phyloP scores from a whole-genome alignment of 2,329 filamentous ascomycete species.

The Exserohilum rostratum region DNA sequence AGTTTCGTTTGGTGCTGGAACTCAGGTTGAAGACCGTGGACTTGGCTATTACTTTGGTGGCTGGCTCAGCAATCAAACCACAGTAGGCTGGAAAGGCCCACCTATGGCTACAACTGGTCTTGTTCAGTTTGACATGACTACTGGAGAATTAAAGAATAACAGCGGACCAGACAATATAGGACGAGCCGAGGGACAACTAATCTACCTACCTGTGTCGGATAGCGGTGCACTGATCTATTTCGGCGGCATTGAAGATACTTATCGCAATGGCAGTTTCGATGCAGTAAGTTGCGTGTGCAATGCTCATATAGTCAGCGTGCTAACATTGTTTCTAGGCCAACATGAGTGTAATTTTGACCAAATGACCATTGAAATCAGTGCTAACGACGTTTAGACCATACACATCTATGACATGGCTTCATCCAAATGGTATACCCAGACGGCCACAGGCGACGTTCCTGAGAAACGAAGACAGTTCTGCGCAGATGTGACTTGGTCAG shows the following conservation, averaged over 20 bases:
- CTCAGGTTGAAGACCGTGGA: conserved; percentile 60
- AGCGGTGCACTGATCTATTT: conserved; percentile 66
- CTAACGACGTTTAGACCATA: conserved; percentile 50
- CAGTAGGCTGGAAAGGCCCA: conserved; percentile 58
- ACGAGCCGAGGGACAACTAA: conserved; percentile 65
- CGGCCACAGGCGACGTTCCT: conserved; percentile 61
- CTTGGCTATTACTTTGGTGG: conserved; percentile 68
- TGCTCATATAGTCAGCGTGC: conserved; percentile 1
- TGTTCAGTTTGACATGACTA: conserved; percentile 63
- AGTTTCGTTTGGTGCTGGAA: conserved; percentile 64
- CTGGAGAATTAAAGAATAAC: conserved; percentile 59
- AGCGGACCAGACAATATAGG: conserved; percentile 60
- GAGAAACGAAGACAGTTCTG: conserved; percentile 64
- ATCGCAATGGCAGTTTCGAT: conserved; percentile 55
- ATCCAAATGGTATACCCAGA: conserved; percentile 66
- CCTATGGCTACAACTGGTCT: conserved; percentile 59
- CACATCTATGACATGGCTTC: conserved; percentile 66
- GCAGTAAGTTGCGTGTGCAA: conserved; percentile 27
- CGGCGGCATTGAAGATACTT: conserved; percentile 61
- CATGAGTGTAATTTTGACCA: conserved; percentile 39
- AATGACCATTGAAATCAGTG: conserved; percentile 31
- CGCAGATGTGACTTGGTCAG: conserved; percentile 64
- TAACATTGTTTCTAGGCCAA: conserved; percentile 30
- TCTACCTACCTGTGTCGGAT: conserved; percentile 66
- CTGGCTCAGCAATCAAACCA: conserved; percentile 63